Evolutionary conservation across 2,329 filamentous ascomycete genomes (phyloP), one percentile per base, ranked within the genome.

Genomic region (Trichocomaceae sp.): DNA sequence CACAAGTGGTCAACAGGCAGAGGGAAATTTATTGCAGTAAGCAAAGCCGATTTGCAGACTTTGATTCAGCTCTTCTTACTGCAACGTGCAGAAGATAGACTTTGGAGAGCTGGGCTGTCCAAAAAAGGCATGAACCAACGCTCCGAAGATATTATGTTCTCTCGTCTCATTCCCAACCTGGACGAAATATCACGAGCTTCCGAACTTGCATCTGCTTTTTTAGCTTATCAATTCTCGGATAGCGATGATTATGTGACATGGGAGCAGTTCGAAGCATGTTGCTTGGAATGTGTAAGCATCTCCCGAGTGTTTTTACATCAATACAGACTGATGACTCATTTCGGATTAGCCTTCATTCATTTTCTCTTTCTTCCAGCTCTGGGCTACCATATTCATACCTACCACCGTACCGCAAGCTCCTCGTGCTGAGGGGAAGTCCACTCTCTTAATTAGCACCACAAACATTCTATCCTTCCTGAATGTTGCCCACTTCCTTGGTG

Each of bases 351-450:
- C 47, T 39, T 37, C 31, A 39, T 22, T 49, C 31, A 49, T 39
- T 4, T 20, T 33, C n/a, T 47, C 6, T 47, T 47, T 47, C 45
- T 49, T 39, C 47, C 47, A 49, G 47, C n/a, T 49, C 47, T 47
- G 45, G 45, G 45, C 45, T 47, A 33, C 13, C 45, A 47, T 47
- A 47, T 47, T 47, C n/a, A 47, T 47, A 47, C 26, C 19, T 33
- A 23, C 22, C 8, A 47, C 26, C n/a, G 4, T 7, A 33, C 26
- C 26, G 45, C 26, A 31, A 47, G 26, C 45, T 47, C 15, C 45
- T 33, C 26, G 26, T 19, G 45, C 26, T 13, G 15, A 31, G n/a
- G 45, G 20, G 3, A 47, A 47, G 26, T 33, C 45, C 9, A 5
- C 45, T 7, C 45, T 47, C 45, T 33, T 15, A 47, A 33, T 31